A percentile compares a stretch with the other conserved stretches of the same genome.
Evolutionary conservation across 768 basidiomycete species (phyloP).

Genomic region (Austroboletus eburneus): DNA sequence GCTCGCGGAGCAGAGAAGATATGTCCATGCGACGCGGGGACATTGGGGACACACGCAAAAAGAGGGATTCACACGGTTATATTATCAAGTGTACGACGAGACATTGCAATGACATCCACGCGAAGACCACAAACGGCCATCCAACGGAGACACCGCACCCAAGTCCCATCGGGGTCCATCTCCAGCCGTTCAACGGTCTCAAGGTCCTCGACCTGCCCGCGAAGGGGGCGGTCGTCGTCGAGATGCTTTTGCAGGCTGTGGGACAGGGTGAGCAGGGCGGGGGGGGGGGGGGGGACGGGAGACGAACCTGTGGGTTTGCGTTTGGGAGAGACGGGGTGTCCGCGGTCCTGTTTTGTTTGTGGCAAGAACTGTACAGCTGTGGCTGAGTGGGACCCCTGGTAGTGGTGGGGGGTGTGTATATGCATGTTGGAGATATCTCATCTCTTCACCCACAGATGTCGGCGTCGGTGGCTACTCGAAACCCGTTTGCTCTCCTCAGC

Average conservation of each 20-base stretch:
- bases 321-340: slow-evolving; percentile 3
- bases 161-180: slow-evolving; percentile 74
- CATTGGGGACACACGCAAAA: slow-evolving; percentile 34
- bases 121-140: slow-evolving; percentile 60
- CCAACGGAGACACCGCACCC: slow-evolving; percentile 74
- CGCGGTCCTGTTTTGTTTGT: slow-evolving; percentile 20
- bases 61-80: neutral
- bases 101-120: slow-evolving; percentile 82
- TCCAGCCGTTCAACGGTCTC: slow-evolving; percentile 88
- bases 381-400: slow-evolving; percentile 46
- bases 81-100: slow-evolving; percentile 67
- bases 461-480: slow-evolving; percentile 92
- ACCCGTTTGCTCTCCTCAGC: slow-evolving; percentile 80
- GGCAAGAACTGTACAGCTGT: slow-evolving; percentile 38
- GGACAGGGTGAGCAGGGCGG: neutral
- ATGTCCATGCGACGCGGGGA: slow-evolving; percentile 70
- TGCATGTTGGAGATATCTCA: too few relatives aligned
- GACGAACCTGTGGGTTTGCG: slow-evolving; percentile 45
- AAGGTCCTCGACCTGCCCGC: slow-evolving; percentile 73
- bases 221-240: slow-evolving; percentile 75
- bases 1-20: slow-evolving; percentile 60
- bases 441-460: slow-evolving; percentile 24
- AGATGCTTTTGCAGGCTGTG: slow-evolving; percentile 83
- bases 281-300: too few relatives aligned
- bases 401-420: too few relatives aligned